A percentile compares a stretch with the other conserved stretches of the same genome.
phyloP scores from a whole-genome alignment of 345 rosid species.

The Excoecaria agallocha region DNA sequence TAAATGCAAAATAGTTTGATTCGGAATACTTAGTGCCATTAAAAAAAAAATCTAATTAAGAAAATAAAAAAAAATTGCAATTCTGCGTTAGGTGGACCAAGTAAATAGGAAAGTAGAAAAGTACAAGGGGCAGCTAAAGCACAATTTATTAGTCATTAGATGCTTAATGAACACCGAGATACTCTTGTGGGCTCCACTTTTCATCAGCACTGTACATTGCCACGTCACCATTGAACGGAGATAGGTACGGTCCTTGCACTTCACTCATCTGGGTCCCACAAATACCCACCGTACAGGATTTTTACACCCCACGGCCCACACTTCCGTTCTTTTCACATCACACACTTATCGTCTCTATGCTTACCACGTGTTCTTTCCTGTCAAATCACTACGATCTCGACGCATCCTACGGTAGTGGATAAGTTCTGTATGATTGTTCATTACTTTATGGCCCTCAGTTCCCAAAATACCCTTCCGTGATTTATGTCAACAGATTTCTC shows the following conservation, averaged over 20 bases:
- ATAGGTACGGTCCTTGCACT: constrained; percentile 19
- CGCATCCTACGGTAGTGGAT: background rate
- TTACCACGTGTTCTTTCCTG: background rate
- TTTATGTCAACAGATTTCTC: background rate
- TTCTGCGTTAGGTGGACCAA: too few species aligned
- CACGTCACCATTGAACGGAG: constrained; percentile 12
- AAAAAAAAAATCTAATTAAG: too few species aligned
- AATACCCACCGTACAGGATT: constrained; percentile 5
- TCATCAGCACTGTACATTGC: background rate
- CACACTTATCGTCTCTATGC: background rate
- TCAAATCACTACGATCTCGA: background rate
- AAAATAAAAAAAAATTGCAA: too few species aligned
- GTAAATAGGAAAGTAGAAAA: too few species aligned
- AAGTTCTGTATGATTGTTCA: background rate
- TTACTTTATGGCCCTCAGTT: background rate
- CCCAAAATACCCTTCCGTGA: background rate
- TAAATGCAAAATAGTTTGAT: too few species aligned
- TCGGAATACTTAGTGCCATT: too few species aligned
- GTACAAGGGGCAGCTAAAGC: too few species aligned
- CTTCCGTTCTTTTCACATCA: background rate
- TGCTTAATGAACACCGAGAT: too few species aligned
- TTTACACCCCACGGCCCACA: too few species aligned
- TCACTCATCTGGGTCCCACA: background rate
- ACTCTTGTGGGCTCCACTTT: background rate
- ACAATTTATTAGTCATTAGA: too few species aligned